Evolutionary conservation across 148 eudicot genomes (phyloP).

Genomic region (Cornus controversa): DNA sequence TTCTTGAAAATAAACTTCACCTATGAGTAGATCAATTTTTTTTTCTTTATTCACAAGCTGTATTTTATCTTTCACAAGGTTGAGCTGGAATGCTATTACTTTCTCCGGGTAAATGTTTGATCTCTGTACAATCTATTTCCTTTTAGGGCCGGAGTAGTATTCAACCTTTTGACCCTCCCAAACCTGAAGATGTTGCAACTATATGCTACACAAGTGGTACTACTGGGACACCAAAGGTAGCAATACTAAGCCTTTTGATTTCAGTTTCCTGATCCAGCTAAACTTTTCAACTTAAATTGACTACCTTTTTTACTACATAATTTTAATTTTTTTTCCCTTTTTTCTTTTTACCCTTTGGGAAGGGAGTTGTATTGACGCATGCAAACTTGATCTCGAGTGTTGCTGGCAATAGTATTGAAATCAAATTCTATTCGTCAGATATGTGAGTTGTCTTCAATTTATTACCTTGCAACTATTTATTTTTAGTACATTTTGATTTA

Average conservation of each 20-base stretch:
- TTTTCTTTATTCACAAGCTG: neutral
- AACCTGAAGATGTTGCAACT: slow-evolving; percentile 78
- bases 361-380: slow-evolving; percentile 90
- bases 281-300: neutral
- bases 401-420: slow-evolving; percentile 51
- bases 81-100: neutral
- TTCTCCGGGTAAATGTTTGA: neutral
- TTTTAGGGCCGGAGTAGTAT: slow-evolving; percentile 60
- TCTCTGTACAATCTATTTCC: slow-evolving; percentile 13
- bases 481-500: neutral
- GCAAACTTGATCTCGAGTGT: slow-evolving; percentile 76
- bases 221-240: slow-evolving; percentile 94
- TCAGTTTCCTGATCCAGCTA: neutral
- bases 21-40: neutral
- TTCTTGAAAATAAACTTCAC: neutral
- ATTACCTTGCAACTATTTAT: neutral
- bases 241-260: neutral
- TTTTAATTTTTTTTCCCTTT: slow-evolving; percentile 1
- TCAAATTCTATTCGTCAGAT: slow-evolving; percentile 59
- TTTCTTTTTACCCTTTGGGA: slow-evolving; percentile 13
- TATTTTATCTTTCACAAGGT: neutral
- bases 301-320: neutral
- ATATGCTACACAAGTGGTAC: slow-evolving; percentile 98
- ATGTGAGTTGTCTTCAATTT: slow-evolving; percentile 49
- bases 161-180: slow-evolving; percentile 75